Conservation (phyloP, 306 rosid genomes). For the Trichosanthes cucumerina region DNA sequence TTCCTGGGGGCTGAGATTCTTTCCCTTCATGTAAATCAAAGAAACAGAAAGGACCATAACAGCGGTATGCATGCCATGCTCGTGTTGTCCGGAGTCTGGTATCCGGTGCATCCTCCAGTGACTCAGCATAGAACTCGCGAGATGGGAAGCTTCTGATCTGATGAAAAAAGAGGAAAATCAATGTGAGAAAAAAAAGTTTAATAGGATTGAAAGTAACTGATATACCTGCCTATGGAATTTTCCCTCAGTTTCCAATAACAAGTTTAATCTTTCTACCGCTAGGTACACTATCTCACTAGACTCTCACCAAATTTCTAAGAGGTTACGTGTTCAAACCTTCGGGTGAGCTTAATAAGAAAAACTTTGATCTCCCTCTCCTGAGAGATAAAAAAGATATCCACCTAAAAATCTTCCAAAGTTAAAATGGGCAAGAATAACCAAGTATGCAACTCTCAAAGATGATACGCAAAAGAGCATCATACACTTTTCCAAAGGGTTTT, state of each 20-base stretch:
- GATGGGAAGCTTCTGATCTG: conserved; percentile 95
- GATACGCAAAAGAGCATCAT: not conserved
- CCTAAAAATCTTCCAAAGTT: not conserved
- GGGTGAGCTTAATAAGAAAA: not conserved
- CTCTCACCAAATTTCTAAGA: not conserved
- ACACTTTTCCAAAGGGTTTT: not conserved
- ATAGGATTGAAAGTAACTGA: not conserved
- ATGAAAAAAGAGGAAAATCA: conserved; percentile 2
- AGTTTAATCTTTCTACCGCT: not conserved
- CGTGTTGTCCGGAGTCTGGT: conserved; percentile 43
- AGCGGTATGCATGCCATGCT: conserved; percentile 61
- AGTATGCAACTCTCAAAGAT: not conserved
- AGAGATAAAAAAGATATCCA: not conserved
- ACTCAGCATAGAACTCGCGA: conserved; percentile 61
- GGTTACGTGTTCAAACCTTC: not conserved
- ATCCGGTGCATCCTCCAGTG: conserved; percentile 69
- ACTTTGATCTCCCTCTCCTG: not conserved
- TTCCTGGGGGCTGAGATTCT: conserved; percentile 53
- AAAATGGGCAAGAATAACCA: not conserved
- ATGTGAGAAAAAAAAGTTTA: not conserved
- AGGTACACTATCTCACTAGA: not conserved
- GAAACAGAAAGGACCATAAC: conserved; percentile 89
- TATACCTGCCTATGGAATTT: not conserved
- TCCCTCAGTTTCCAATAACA: not conserved
- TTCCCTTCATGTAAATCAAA: conserved; percentile 70